Evolutionary conservation across 2,329 filamentous ascomycete genomes (phyloP), one percentile per base, ranked within the genome.

Genomic region (Pseudocercospora crystallina): DNA sequence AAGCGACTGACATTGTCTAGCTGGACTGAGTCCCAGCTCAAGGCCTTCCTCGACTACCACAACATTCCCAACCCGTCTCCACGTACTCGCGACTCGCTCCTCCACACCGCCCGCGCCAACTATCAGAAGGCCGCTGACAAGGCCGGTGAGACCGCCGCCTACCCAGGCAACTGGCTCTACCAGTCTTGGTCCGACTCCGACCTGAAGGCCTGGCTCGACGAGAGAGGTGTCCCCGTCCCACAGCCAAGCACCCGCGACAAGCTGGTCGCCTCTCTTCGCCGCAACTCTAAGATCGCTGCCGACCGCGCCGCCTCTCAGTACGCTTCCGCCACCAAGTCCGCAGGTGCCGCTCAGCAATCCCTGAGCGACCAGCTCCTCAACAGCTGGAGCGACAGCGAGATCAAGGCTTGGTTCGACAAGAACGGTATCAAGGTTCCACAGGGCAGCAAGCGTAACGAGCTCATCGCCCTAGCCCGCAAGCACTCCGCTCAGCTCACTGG

Each of bases 101-200:
- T 97, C 59, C 80, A 86, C 62, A 83, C 89, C 63, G 82, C 85
- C 53, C 89, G 92, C 57, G 79, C 86, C 58, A 91, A 84, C 72
- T 97, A 95, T 67, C 88, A 96, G 62, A 73, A 81, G 1, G 73
- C 85, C 50, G 90, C 92, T 12, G 84, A 89, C 71, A 86, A 84
- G 71, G 70, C 78, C 48, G 89, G 89, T 54, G 86, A 96, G 73
- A 86, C 89, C 11, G 75, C 82, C 45, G 75, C 83, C n/a, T 97
- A 97, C 67, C 94, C 94, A 31, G 94, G 94, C 34, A 84, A 96
- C 74, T 97, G 94, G 94, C 76, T 97, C 37, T 99, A 96, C 68
- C 80, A 85, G 54, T 79, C 86, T 7, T 99, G 94, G 94, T 86
- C 88, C 45, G 89, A 96, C 59, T 96, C 91, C 59, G 92, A 96